Evolutionary conservation across 192 early-diverging fungal species (phyloP), one percentile per base, ranked within the genome.

Genomic region (Coemansia sp.): DNA sequence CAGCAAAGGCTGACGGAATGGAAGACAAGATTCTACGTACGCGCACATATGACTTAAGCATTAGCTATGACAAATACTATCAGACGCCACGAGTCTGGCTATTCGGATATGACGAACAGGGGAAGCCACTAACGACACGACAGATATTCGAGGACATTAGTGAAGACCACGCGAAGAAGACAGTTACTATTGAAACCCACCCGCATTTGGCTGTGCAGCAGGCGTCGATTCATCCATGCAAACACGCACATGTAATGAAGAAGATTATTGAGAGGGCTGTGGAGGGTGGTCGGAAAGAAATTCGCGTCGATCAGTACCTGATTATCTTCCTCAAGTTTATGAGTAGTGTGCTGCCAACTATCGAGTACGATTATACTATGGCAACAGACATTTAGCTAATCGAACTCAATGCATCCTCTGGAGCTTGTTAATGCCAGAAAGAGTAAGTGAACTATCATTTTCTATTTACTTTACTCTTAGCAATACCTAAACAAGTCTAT

Each of bases 1-100:
- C 60, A 5, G 67, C 14, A 27, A 31, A 56, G 1, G 60, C 26
- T 22, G 58, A 21, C 1, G 65, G 53, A n/a, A 32, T 44, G 60
- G 87, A 88, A 66, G 88, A 90, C 83, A 93, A 93, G 72, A 91
- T 93, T 68, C 78, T 93, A 62, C 88, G 85, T 55, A 91, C 91
- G 12, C 86, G 97, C 64, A 99, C 97, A 14, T 99, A 99, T 67
- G 97, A 99, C 81, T 86, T 99, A 28, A 93, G 92, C 71, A 99
- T 99, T 62, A 96, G 95, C n/a, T 99, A 99, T 78, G 97, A 99
- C 87, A 99, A 99, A 76, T 97, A 97, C 75, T 98, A 97, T 74
- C 95, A 97, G 79, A 99, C 97, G 6, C 97, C 97, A 18, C 89
- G 95, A 22, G 89, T 99, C 60, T 98, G 90, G 89, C 85, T 99